Percentiles rank a stretch among this genome's conserved stretches.
Conservation (phyloP, 305 asterid species). For the Fraxinus xanthoxyloides region DNA sequence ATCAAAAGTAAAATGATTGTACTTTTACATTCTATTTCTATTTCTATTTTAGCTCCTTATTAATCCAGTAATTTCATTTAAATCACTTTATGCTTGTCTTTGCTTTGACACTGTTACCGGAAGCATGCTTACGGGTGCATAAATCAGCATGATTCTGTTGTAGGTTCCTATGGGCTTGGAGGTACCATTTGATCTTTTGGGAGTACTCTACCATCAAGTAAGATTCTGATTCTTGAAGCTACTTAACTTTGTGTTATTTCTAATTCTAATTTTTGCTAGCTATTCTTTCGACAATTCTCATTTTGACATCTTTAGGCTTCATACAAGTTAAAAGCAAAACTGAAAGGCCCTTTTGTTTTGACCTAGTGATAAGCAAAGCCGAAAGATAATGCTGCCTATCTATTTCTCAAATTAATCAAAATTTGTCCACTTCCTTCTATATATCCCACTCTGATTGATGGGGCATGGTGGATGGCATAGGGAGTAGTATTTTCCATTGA, state of each 20-base stretch:
- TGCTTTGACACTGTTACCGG: not conserved
- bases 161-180: slow-evolving; percentile 89
- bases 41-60: not conserved
- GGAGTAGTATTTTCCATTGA: not conserved
- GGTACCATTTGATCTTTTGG: slow-evolving; percentile 72
- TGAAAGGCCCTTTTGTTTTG: not conserved
- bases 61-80: not conserved
- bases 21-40: not conserved
- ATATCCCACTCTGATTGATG: not conserved
- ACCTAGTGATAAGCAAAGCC: not conserved
- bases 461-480: not conserved
- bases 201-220: slow-evolving; percentile 86
- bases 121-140: slow-evolving; percentile 6
- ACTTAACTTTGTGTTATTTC: not conserved
- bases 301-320: slow-evolving; percentile 11
- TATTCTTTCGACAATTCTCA: not conserved
- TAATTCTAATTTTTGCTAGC: not conserved
- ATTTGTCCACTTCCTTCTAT: not conserved
- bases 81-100: not conserved
- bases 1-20: slow-evolving; percentile 58
- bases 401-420: not conserved
- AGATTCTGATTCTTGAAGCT: slow-evolving; percentile 20
- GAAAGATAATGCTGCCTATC: not conserved
- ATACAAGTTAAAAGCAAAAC: slow-evolving; percentile 6
- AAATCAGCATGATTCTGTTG: slow-evolving; percentile 23